Base-by-base conservation (phyloP, 176 grass and related monocot genomes). In the Triticum timopheevii region DNA sequence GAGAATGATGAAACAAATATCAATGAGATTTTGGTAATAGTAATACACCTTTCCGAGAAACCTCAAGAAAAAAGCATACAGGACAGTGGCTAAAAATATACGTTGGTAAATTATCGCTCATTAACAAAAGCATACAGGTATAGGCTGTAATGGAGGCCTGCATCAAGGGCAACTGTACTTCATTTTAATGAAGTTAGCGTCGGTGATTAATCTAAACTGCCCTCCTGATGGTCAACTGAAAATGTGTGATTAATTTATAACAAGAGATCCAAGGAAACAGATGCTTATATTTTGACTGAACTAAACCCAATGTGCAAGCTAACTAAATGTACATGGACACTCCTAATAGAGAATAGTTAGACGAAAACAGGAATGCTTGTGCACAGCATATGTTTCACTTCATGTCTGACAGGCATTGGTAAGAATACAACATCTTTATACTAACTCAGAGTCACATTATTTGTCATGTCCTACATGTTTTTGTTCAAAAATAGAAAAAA, bases 231-330 rank as follows among this genome's bases (percentile, higher is more conserved):
- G 7, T 33, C 23, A 66, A 61, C 30, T 76, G 16, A 82, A 23
- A 54, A 63, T 77, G 20, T 13, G 20, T 20, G 44, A 42, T 61
- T 76, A 58, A 82, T 15, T 77, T 54, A 34, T 87, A n/a, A 6
- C 12, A 83, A 61, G 47, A 19, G 36, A 78, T 69, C 28, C n/a
- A 61, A 78, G 7, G 20, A 79, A 82, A 88, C 23, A 22, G 4
- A 68, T 72, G 76, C 50, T 68, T 40, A 87, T 12, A 56, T 70
- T 61, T 69, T 35, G 77, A 78, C 3, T 36, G 27, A 72, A 71
- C 9, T 7, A 83, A 83, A 62, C 38, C 3, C 1, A 83, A 61
- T 78, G 7, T 61, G 19, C 62, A 56, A 82, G 45, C 61, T 56
- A 42, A 44, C 3, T 16, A 77, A 82, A 31, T 34, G 23, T 34